phyloP scores from a whole-genome alignment of 2,329 filamentous ascomycete genomes.

The Fusarium graminum region DNA sequence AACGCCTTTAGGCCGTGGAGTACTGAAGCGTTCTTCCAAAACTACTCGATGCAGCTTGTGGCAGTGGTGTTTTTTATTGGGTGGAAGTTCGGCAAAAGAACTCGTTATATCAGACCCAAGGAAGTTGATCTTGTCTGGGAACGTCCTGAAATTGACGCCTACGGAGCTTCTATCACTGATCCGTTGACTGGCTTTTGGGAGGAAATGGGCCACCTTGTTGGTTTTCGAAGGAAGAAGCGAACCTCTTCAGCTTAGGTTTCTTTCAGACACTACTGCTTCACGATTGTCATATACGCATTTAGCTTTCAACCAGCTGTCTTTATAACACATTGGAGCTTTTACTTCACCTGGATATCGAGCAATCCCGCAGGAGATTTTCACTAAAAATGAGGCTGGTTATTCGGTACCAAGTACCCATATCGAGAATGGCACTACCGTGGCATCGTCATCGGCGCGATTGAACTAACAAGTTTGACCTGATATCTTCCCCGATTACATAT shows the following conservation, averaged over 20 bases:
- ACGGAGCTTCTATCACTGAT: constrained; percentile 64
- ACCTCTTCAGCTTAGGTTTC: constrained; percentile 11
- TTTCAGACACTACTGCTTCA: too few species aligned
- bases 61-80: constrained; percentile 64
- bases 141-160: constrained; percentile 67
- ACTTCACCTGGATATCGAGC: too few species aligned
- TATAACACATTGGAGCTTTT: too few species aligned
- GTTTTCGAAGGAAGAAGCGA: constrained; percentile 49
- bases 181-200: constrained; percentile 66
- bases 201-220: constrained; percentile 61
- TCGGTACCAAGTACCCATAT: too few species aligned
- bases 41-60: constrained; percentile 70
- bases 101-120: constrained; percentile 63
- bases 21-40: constrained; percentile 61
- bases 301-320: too few species aligned
- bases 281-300: too few species aligned
- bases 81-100: constrained; percentile 74
- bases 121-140: constrained; percentile 72
- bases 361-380: too few species aligned
- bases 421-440: too few species aligned
- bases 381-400: too few species aligned
- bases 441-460: too few species aligned
- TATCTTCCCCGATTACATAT: not conserved
- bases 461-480: too few species aligned
- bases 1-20: constrained; percentile 62